These are phyloP conservation scores for Tephrocybe rancida DNA, from an alignment of 768 basidiomycete species.

Conservation along the genomic window DNA sequence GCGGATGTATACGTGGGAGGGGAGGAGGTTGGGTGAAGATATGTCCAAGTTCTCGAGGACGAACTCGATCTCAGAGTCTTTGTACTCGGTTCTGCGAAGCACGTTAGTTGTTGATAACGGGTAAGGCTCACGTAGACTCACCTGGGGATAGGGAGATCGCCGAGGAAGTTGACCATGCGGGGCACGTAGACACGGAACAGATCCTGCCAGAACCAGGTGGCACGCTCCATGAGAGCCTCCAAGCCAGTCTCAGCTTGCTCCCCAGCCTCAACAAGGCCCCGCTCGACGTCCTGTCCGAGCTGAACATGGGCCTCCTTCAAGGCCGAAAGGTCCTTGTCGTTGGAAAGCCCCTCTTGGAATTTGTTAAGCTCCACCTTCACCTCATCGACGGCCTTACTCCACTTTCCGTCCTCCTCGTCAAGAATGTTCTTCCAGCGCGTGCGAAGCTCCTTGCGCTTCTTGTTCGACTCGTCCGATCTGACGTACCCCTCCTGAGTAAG, in stretches of 20 bases:
- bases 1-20: constrained; percentile 71
- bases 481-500: constrained; percentile 56
- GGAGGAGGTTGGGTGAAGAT: constrained; percentile 65
- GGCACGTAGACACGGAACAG: constrained; percentile 81
- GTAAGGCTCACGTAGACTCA: constrained; percentile 20
- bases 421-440: constrained; percentile 52
- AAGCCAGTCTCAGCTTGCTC: too few species aligned
- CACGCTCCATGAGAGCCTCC: constrained; percentile 60
- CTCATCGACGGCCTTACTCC: constrained; percentile 49
- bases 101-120: background rate
- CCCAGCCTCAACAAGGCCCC: constrained; percentile 36
- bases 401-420: constrained; percentile 50
- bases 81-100: constrained; percentile 66
- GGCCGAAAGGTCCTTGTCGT: constrained; percentile 52
- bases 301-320: constrained; percentile 49
- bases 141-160: constrained; percentile 74
- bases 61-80: constrained; percentile 68
- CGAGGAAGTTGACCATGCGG: constrained; percentile 49
- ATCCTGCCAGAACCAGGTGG: constrained; percentile 82
- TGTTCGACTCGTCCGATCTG: constrained; percentile 47
- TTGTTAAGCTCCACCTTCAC: constrained; percentile 46
- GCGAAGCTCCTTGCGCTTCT: constrained; percentile 46
- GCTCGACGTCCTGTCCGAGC: constrained; percentile 50
- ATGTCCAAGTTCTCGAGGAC: constrained; percentile 76
- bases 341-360: constrained; percentile 46